Evolutionary conservation across 2,329 filamentous ascomycete genomes (phyloP).

Genomic region (Salinomyces thailandicus): DNA sequence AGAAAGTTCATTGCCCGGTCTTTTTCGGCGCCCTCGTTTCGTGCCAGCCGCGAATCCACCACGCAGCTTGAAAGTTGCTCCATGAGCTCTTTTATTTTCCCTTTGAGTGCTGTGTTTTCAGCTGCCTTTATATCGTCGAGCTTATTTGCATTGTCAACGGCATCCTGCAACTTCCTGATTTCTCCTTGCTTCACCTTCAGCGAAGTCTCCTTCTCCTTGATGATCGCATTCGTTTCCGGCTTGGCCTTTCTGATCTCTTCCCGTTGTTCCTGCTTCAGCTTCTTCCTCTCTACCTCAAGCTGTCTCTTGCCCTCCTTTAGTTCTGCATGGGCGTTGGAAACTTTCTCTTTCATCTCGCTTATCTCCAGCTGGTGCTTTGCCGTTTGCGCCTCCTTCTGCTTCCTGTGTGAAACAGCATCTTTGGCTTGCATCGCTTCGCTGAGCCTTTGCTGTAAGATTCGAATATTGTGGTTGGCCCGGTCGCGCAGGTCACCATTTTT

Average conservation of each 20-base stretch:
- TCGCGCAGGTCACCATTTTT: neutral
- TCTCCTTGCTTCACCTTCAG: slow-evolving; percentile 3
- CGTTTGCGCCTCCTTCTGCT: neutral
- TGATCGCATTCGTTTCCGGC: slow-evolving; percentile 4
- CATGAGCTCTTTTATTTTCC: slow-evolving; percentile 2
- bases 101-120: neutral
- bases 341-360: neutral
- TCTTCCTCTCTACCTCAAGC: slow-evolving; percentile 1
- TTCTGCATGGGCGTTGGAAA: neutral
- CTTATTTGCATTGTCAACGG: slow-evolving; percentile 3
- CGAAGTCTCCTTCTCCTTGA: slow-evolving; percentile 8
- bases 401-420: slow-evolving; percentile 1
- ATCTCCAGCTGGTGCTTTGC: slow-evolving; percentile 2
- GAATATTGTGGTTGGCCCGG: no score
- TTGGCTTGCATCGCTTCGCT: neutral
- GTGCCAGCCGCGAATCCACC: no score
- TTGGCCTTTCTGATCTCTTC: slow-evolving; percentile 8
- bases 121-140: no score
- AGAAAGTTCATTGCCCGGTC: no score
- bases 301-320: slow-evolving; percentile 1
- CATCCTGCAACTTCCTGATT: slow-evolving; percentile 3
- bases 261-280: slow-evolving; percentile 4
- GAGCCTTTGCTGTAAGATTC: no score
- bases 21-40: no score
- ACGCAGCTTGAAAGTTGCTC: no score